Evolutionary conservation across 768 basidiomycete genomes (phyloP), one percentile per base, ranked within the genome.

Genomic region (Leucogyrophana mollusca): DNA sequence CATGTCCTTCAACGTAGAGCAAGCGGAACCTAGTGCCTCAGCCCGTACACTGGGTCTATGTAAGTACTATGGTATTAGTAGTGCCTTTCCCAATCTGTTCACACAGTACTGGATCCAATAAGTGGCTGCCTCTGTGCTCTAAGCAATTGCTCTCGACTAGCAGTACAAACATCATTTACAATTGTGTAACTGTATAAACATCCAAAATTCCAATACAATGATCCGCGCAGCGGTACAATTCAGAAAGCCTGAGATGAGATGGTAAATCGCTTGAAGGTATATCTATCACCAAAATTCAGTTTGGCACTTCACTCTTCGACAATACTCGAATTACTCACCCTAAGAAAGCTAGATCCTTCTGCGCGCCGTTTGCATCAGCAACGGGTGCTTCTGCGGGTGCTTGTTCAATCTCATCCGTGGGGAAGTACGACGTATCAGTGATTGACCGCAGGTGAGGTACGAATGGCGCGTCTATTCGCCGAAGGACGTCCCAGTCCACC

Each of bases 361-460:
- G 68, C 21, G 77, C 72, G 16, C 63, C 71, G 36, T 65, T 62
- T 1, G 53, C 54, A 40, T 70, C 51, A 33, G 77, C 70, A 20
- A 64, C 51, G 20, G 72, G 55, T 9, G 62, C 54, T 50, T 78
- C 76, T 40, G 78, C 76, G 9, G 79, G 70, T 2, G 56, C 85
- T 66, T 93, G 88, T 46, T 94, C 90, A 45, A 94, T 77, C 56
- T 95, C 92, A 50, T 96, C 93, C 2, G 89, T 94, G 1, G 94
- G 94, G 79, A 96, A 96, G 71, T 96, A 96, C n/a, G 92, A 94
- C 2, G 94, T 96, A 55, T 97, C 94, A 27, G 93, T 94, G 59
- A 94, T 88, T 7, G 90, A 94, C 33, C 87, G 81, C 24, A 98
- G 74, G 47, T 92, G 90, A 16, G 96, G 95, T n/a, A 99, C 85